Conservation (phyloP, 208 protist species). For the Sergeia podlipaevii region DNA sequence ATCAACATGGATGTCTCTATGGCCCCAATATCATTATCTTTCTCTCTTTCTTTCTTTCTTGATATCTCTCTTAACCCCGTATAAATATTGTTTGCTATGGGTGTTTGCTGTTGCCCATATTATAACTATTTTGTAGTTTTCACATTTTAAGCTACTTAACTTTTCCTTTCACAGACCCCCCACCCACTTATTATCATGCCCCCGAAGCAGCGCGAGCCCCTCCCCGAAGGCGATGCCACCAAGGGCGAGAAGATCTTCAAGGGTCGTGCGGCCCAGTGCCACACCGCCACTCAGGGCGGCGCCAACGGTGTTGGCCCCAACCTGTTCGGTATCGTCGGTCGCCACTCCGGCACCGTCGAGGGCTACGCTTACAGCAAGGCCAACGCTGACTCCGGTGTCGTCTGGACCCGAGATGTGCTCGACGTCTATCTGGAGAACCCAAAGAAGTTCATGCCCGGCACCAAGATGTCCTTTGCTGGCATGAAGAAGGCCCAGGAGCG, state of each 20-base stretch:
- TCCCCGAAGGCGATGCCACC: slow-evolving; percentile 43
- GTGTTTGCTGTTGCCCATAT: slow-evolving; percentile 3
- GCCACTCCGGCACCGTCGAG: slow-evolving; percentile 76
- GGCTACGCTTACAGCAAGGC: slow-evolving; percentile 89
- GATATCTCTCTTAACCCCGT: not conserved
- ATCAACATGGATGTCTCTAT: not conserved
- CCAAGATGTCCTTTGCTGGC: slow-evolving; percentile 94
- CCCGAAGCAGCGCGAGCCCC: slow-evolving; percentile 30
- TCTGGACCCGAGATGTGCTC: slow-evolving; percentile 86
- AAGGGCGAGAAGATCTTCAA: slow-evolving; percentile 87
- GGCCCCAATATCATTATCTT: not conserved
- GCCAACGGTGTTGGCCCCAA: slow-evolving; percentile 81
- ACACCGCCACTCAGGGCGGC: slow-evolving; percentile 72
- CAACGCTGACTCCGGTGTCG: slow-evolving; percentile 80
- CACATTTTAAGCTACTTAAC: not conserved
- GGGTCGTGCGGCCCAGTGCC: slow-evolving; percentile 85
- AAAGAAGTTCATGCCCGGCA: slow-evolving; percentile 95
- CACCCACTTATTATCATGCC: slow-evolving; percentile 20
- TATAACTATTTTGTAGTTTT: slow-evolving; percentile 11
- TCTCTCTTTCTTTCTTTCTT: slow-evolving; percentile 2
- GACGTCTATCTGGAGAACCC: slow-evolving; percentile 92
- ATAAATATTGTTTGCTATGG: slow-evolving; percentile 12
- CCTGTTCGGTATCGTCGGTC: slow-evolving; percentile 80
- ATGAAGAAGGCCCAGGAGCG: slow-evolving; percentile 89
- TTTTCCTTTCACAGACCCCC: not conserved